A percentile compares a stretch with the other conserved stretches of the same genome.
Evolutionary conservation across 495 filamentous ascomycete genomes (phyloP).

Genomic region (Penicillium steckii): DNA sequence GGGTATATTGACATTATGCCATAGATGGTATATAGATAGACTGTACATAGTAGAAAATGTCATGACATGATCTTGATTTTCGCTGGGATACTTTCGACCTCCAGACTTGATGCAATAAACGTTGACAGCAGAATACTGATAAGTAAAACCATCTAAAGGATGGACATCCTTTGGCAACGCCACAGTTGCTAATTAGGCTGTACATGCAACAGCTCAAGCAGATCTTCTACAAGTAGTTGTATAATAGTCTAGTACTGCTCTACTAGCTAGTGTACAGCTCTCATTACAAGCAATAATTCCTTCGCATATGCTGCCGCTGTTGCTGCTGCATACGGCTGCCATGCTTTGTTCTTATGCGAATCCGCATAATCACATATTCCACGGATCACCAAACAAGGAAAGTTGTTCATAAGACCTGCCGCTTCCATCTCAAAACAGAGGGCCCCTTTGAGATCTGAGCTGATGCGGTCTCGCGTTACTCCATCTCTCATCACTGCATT

Average conservation of each 20-base stretch:
- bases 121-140: no score
- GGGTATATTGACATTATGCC: neutral
- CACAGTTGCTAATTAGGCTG: no score
- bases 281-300: no score
- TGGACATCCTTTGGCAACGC: no score
- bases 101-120: no score
- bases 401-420: neutral
- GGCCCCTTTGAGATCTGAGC: neutral
- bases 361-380: neutral
- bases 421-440: neutral
- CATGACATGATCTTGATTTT: constrained; percentile 4
- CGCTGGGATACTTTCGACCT: no score
- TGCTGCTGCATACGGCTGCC: neutral
- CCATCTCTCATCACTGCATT: neutral
- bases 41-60: constrained; percentile 18
- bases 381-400: neutral
- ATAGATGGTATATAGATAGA: constrained; percentile 22
- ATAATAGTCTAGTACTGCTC: no score
- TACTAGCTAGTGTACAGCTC: no score
- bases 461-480: neutral
- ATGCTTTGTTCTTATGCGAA: neutral
- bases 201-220: no score
- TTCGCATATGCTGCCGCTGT: neutral
- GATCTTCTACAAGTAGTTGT: no score
- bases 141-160: no score